These are phyloP conservation scores for Phellinidium pouzarii DNA, from an alignment of 1,284 basidiomycete species.

Conservation along the genomic window DNA sequence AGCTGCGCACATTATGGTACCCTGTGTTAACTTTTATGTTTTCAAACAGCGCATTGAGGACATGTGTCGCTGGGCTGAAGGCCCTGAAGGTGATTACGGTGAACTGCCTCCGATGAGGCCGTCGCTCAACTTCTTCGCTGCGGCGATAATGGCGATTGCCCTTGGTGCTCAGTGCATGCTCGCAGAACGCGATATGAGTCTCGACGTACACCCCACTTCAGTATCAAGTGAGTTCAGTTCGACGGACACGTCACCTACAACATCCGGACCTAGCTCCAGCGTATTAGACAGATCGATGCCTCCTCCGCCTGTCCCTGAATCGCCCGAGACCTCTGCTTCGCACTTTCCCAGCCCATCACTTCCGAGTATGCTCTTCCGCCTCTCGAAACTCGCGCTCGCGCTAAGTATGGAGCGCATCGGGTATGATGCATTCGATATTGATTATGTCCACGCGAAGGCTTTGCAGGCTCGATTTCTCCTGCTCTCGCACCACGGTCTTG, in stretches of 20 bases:
- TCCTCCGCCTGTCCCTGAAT: constrained; percentile 3
- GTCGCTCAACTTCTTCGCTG: constrained; percentile 52
- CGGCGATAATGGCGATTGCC: constrained; percentile 47
- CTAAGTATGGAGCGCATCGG: constrained; percentile 6
- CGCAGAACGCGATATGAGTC: constrained; percentile 19
- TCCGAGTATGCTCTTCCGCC: constrained; percentile 8
- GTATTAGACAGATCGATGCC: constrained; percentile 5
- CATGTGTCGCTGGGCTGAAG: constrained; percentile 37
- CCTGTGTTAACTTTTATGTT: constrained; percentile 44
- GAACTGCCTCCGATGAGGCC: constrained; percentile 23
- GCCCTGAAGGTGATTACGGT: not conserved
- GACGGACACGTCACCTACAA: not conserved
- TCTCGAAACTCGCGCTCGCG: constrained; percentile 7
- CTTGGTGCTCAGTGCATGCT: constrained; percentile 39
- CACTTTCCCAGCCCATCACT: not conserved
- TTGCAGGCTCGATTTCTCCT: constrained; percentile 49
- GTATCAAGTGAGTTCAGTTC: not conserved
- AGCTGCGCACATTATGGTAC: constrained; percentile 21
- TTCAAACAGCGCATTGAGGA: constrained; percentile 40
- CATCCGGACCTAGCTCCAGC: not conserved
- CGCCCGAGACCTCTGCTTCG: not conserved
- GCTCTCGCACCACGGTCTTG: constrained; percentile 38
- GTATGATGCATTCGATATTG: constrained; percentile 36
- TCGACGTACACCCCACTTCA: not conserved
- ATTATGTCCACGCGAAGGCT: constrained; percentile 45